Evolutionary conservation across 75 land plant genomes (phyloP), one percentile per base, ranked within the genome.

Genomic region (Cupressus sempervirens): DNA sequence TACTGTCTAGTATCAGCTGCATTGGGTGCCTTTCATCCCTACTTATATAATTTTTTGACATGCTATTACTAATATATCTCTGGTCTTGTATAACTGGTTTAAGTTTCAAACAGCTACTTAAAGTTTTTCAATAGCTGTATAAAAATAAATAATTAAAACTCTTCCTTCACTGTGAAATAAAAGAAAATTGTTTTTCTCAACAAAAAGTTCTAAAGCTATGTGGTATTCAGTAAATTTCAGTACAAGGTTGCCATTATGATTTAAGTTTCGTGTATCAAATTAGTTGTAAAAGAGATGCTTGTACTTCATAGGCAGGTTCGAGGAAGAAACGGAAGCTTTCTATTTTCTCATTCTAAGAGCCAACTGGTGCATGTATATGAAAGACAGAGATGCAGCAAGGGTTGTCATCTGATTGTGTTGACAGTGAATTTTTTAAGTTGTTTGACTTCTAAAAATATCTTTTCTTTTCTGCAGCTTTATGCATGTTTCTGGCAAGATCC

Each of bases 401-500:
- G 29, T 41, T 34, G 82, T 81, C n/a, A 15, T 45, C 20, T 14
- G 83, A 76, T 38, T 45, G 13, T 84, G 85, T 34, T 83, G 29
- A 9, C 70, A 23, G 40, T 83, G 43, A 83, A 83, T 83, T 4
- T 67, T 83, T 12, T 72, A 35, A 50, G 53, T 50, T 50, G 80
- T 83, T 83, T 3, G 6, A 83, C 23, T 67, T 32, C 32, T 12
- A 83, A 52, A 53, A 13, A 56, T 56, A 18, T 32, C 41, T 23
- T 83, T 81, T 72, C 10, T 20, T 35, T 65, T 67, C n/a, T 87
- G 38, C 94, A 97, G 99, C 87, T 97, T 30, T 88, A 93, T 76
- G 93, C 89, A 72, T 94, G 95, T 83, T 97, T 95, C 84, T 97
- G 99, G 99, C 99, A 95, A 89, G 91, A 97, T 87, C 89, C 90